These are phyloP conservation scores for Ceratobasidium sp. DNA, from an alignment of 1,284 basidiomycete genomes.

Conservation along the genomic window DNA sequence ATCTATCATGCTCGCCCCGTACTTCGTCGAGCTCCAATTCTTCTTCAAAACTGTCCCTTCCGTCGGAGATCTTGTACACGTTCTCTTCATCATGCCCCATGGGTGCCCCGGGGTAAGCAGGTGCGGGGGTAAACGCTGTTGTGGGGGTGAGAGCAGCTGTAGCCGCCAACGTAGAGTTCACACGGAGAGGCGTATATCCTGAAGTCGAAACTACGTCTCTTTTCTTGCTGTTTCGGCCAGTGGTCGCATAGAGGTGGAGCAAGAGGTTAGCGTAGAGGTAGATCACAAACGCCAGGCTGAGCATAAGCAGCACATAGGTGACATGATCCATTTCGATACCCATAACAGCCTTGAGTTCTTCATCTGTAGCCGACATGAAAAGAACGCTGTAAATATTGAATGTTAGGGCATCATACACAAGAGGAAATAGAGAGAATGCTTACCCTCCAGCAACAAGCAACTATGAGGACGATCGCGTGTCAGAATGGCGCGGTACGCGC, in stretches of 20 bases:
- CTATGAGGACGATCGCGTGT: constrained; percentile 52
- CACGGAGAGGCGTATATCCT: constrained; percentile 21
- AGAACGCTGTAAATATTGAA: constrained; percentile 59
- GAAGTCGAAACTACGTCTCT: constrained; percentile 15
- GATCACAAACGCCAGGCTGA: constrained; percentile 79
- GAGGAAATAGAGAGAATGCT: constrained; percentile 35
- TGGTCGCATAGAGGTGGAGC: constrained; percentile 64
- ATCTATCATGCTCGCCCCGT: neutral
- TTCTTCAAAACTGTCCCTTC: constrained; percentile 35
- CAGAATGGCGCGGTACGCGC: constrained; percentile 19
- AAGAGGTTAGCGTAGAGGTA: constrained; percentile 73
- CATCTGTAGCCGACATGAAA: constrained; percentile 92
- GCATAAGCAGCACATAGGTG: constrained; percentile 84
- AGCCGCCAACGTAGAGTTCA: constrained; percentile 7
- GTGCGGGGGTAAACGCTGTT: constrained; percentile 31
- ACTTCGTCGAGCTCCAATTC: constrained; percentile 36
- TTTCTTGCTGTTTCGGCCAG: constrained; percentile 62
- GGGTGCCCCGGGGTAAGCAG: constrained; percentile 29
- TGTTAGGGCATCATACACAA: neutral
- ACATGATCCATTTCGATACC: constrained; percentile 84
- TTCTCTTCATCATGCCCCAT: constrained; percentile 19
- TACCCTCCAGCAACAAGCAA: constrained; percentile 71
- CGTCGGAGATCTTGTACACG: constrained; percentile 33
- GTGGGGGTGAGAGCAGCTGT: constrained; percentile 10
- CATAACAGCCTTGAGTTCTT: constrained; percentile 77